A percentile compares a stretch with the other conserved stretches of the same genome.
Evolutionary conservation across 2,329 filamentous ascomycete genomes (phyloP).

Genomic region (Grosmannia clavigera): DNA sequence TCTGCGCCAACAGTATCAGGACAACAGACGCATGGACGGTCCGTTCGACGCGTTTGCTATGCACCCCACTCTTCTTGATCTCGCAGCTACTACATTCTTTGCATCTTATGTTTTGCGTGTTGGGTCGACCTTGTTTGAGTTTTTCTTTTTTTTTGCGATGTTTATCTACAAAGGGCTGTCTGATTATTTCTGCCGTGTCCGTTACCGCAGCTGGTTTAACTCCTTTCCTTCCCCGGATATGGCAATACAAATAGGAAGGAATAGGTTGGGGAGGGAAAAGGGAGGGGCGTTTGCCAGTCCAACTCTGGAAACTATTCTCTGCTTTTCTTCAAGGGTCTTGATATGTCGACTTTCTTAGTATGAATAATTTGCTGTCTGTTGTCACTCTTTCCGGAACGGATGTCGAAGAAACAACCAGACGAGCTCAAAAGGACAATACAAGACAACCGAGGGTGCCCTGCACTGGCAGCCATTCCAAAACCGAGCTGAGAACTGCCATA

Average conservation of each 20-base stretch:
- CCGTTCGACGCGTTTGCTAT: not conserved
- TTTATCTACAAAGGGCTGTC: not conserved
- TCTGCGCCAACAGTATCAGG: not conserved
- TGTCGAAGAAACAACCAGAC: too few relatives aligned
- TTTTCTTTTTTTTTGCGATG: not conserved
- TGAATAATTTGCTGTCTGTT: not conserved
- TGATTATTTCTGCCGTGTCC: not conserved
- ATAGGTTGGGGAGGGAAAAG: not conserved
- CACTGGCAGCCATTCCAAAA: not conserved
- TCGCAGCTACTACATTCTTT: not conserved
- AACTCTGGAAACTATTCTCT: slow-evolving; percentile 4
- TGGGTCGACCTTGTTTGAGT: not conserved
- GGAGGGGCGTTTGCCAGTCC: slow-evolving; percentile 5
- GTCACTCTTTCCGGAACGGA: not conserved
- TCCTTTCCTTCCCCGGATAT: not conserved
- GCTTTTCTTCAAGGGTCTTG: not conserved
- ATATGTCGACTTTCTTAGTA: not conserved
- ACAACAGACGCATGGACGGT: not conserved
- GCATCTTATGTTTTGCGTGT: not conserved
- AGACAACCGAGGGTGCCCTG: not conserved
- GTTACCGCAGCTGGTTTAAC: not conserved
- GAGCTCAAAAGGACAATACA: not conserved
- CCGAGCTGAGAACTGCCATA: not conserved
- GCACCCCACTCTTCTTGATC: not conserved
- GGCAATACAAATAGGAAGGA: not conserved